A percentile compares a stretch with the other conserved stretches of the same genome.
These are phyloP conservation scores for Papiliotrema nemorosa DNA, from an alignment of 1,284 basidiomycete species.

Conservation along the genomic window DNA sequence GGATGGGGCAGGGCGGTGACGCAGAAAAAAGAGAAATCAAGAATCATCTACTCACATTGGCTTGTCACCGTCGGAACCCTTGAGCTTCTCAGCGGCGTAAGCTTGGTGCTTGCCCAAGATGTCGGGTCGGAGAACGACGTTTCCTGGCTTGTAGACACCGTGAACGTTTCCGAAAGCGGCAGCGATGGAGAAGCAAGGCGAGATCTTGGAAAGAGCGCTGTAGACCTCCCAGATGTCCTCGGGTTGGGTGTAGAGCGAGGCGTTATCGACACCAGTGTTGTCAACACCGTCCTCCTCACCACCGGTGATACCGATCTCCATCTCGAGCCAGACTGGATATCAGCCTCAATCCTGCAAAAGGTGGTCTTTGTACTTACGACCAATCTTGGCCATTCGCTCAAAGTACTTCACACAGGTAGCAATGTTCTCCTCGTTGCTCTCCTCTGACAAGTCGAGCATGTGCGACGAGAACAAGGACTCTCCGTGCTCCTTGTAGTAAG, in stretches of 20 bases:
- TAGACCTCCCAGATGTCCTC: constrained; percentile 94
- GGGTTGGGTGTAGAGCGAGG: constrained; percentile 93
- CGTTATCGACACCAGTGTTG: constrained; percentile 92
- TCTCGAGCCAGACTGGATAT: constrained; percentile 84
- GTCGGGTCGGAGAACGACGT: constrained; percentile 88
- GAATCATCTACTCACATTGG: constrained; percentile 63
- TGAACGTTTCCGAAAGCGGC: constrained; percentile 92
- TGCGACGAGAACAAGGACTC: constrained; percentile 97
- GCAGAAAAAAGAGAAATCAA: neutral
- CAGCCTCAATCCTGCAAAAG: neutral
- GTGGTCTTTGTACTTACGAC: constrained; percentile 46
- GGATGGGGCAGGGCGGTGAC: constrained; percentile 1
- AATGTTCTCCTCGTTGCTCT: constrained; percentile 97
- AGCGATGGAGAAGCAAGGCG: constrained; percentile 94
- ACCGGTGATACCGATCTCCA: constrained; percentile 99
- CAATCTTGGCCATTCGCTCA: constrained; percentile 86
- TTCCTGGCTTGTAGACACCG: constrained; percentile 92
- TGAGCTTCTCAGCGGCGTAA: constrained; percentile 69
- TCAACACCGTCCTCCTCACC: constrained; percentile 99
- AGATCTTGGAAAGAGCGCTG: constrained; percentile 74
- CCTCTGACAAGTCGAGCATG: constrained; percentile 99
- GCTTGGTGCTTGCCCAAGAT: constrained; percentile 89
- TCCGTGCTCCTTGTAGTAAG: constrained; percentile 82
- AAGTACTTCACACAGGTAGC: constrained; percentile 92
- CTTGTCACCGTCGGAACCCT: constrained; percentile 60